These are phyloP conservation scores for Citrus hindsii DNA, from an alignment of 345 rosid genomes.

Conservation along the genomic window DNA sequence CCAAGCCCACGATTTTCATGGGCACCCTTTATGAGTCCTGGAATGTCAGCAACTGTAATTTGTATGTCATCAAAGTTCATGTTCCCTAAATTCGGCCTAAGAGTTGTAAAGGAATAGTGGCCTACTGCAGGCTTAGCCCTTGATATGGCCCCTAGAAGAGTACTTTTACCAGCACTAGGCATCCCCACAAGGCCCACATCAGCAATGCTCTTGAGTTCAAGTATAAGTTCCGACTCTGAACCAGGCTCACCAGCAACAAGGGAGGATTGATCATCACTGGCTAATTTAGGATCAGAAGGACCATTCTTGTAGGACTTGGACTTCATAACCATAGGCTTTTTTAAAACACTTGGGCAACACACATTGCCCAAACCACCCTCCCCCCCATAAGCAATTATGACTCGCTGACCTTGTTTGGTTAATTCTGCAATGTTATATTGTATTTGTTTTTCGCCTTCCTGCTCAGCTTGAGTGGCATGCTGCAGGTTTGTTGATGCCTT, in stretches of 20 bases:
- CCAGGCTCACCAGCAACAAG: constrained; percentile 57
- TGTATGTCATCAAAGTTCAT: constrained; percentile 72
- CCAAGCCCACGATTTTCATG: constrained; percentile 86
- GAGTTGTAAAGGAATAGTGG: constrained; percentile 85
- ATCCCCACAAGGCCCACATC: constrained; percentile 97
- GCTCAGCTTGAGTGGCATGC: constrained; percentile 22
- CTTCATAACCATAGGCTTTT: constrained; percentile 33
- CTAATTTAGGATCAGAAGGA: constrained; percentile 21
- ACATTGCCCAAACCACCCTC: constrained; percentile 83
- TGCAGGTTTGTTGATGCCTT: constrained; percentile 15
- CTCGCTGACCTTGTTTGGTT: constrained; percentile 62
- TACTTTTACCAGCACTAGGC: constrained; percentile 97
- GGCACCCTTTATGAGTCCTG: constrained; percentile 91
- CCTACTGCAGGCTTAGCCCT: constrained; percentile 84
- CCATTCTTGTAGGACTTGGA: constrained; percentile 2
- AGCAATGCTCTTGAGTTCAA: constrained; percentile 93
- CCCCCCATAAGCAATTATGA: constrained; percentile 75
- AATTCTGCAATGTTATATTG: constrained; percentile 69
- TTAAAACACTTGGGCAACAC: constrained; percentile 35
- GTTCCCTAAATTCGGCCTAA: constrained; percentile 86
- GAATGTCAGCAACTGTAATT: constrained; percentile 90
- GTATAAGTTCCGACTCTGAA: constrained; percentile 53
- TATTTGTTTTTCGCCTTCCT: constrained; percentile 32
- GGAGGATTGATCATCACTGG: constrained; percentile 30
- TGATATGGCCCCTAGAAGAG: constrained; percentile 82